Percentiles rank a stretch among this genome's conserved stretches.
Evolutionary conservation across 202 grass and related monocot species (phyloP).

Genomic region (Carex arenaria): DNA sequence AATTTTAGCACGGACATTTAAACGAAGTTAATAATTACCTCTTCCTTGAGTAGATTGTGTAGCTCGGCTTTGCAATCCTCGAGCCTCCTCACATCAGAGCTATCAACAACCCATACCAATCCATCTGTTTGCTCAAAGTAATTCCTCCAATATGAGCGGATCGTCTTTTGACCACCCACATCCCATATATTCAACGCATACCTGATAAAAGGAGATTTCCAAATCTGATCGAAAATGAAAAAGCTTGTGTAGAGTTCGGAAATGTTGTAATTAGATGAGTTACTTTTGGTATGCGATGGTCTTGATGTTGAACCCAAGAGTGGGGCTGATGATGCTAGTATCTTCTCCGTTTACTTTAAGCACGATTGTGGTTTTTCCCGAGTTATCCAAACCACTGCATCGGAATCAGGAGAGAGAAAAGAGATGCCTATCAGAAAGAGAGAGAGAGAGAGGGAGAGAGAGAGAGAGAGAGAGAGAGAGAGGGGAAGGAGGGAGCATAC

Average conservation of each 20-base stretch:
- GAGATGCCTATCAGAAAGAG: not conserved
- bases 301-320: slow-evolving; percentile 87
- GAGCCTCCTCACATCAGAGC: slow-evolving; percentile 71
- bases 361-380: slow-evolving; percentile 83
- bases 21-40: slow-evolving; percentile 35
- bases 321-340: slow-evolving; percentile 80
- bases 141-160: slow-evolving; percentile 91
- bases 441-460: not conserved
- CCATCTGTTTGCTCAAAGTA: slow-evolving; percentile 96
- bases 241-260: not conserved
- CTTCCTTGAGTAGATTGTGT: slow-evolving; percentile 87
- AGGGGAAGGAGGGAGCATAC: slow-evolving; percentile 30
- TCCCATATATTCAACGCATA: slow-evolving; percentile 92
- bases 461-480: not conserved
- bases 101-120: slow-evolving; percentile 85
- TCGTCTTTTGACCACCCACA: slow-evolving; percentile 84
- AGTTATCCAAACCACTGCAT: slow-evolving; percentile 72
- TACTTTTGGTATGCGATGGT: slow-evolving; percentile 87
- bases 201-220: slow-evolving; percentile 21
- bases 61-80: slow-evolving; percentile 73
- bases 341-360: slow-evolving; percentile 87
- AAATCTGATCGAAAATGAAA: not conserved
- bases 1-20: not conserved
- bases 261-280: slow-evolving; percentile 5
- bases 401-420: not conserved